Evolutionary conservation across 495 filamentous ascomycete species (phyloP), one percentile per base, ranked within the genome.

Genomic region (Penicillium verhagenii): DNA sequence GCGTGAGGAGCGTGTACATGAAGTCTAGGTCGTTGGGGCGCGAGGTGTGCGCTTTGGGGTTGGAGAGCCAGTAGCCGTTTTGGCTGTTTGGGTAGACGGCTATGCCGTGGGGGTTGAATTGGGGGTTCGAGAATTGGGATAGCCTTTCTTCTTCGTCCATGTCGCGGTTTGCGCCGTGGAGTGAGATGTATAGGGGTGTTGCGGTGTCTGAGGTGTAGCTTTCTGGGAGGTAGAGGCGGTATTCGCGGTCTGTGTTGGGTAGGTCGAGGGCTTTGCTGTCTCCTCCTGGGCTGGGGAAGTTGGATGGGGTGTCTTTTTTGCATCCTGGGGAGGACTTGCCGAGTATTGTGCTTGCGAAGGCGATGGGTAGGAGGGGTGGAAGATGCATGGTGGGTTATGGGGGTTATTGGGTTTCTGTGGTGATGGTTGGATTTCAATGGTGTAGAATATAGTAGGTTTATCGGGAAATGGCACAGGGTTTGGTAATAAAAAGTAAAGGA

Each of bases 11-110:
- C 21, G 80, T 76, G 14, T 59, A 58, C 13, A 69, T 75, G 59
- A 79, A 80, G 20, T 73, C 70, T 18, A 79, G 62, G 52, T 79
- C 77, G 37, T 80, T 72, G 7, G 62, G 60, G 2, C 56, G 38
- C 7, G 61, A 59, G 14, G 35, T 59, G 63, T 60, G 26, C 9
- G 63, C 60, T 6, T 57, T 58, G 2, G 66, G 59, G 33, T 66
- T 63, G 13, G 65, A 71, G 14, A 69, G 60, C 70, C 70, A 71
- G 39, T 61, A 54, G 46, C 76, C 77, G 39, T 73, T 65, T 35
- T 70, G 58, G 31, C 75, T 77, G 45, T 80, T 69, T 4, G 77
- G 71, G 56, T 82, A 82, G 8, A 80, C 66, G 10, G 73, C 76
- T 42, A 82, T 74, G n/a, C 68, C 68, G 44, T 75, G 48, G 6